These are phyloP conservation scores for Psilocybe cyanescens DNA, from an alignment of 768 basidiomycete species.

Conservation along the genomic window DNA sequence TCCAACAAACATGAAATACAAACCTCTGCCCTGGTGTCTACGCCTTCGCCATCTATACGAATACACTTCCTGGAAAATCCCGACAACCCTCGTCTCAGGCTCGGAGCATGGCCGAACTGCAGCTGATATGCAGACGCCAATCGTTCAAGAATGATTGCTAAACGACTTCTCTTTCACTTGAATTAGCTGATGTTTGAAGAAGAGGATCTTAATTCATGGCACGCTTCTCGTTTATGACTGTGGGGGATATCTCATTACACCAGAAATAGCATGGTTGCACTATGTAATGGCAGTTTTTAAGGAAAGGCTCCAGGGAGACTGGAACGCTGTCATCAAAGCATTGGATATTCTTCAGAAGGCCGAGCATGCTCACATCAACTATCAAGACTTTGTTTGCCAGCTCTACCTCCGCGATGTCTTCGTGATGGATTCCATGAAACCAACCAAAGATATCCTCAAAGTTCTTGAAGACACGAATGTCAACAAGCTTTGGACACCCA, in stretches of 20 bases:
- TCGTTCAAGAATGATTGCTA: slow-evolving; percentile 23
- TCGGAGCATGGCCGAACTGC: not conserved
- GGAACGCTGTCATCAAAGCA: slow-evolving; percentile 43
- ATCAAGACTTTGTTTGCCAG: slow-evolving; percentile 42
- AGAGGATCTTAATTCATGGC: slow-evolving; percentile 33
- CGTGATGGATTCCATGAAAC: slow-evolving; percentile 11
- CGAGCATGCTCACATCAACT: slow-evolving; percentile 13
- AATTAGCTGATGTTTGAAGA: slow-evolving; percentile 48
- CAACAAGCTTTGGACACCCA: slow-evolving; percentile 27
- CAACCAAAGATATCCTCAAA: slow-evolving; percentile 9
- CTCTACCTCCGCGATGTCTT: slow-evolving; percentile 37
- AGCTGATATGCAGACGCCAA: not conserved
- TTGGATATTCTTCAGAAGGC: slow-evolving; percentile 29
- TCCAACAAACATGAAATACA: slow-evolving; percentile 45
- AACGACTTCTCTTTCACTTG: slow-evolving; percentile 44
- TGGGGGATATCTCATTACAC: slow-evolving; percentile 44
- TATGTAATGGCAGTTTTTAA: slow-evolving; percentile 43
- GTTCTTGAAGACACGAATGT: slow-evolving; percentile 27
- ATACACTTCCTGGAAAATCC: slow-evolving; percentile 40
- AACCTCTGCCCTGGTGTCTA: not conserved
- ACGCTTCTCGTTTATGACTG: slow-evolving; percentile 9
- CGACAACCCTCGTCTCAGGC: slow-evolving; percentile 23
- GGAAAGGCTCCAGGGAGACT: slow-evolving; percentile 38
- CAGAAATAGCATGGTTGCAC: slow-evolving; percentile 48
- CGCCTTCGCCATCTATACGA: slow-evolving; percentile 37